Conservation (phyloP, 768 basidiomycete genomes). For the Amanita polypyramis region DNA sequence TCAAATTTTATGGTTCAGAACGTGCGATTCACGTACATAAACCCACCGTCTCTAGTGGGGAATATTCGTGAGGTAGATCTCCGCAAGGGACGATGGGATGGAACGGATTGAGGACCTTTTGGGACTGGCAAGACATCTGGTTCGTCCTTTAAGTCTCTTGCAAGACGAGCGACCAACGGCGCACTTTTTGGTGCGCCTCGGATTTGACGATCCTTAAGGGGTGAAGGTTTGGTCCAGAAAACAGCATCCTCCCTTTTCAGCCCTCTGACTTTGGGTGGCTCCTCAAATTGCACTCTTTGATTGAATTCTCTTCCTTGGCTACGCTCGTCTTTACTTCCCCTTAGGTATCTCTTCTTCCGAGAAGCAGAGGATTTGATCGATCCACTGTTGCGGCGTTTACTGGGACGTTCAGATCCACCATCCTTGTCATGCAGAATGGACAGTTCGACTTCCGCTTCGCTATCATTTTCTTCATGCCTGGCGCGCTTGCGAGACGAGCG, state of each 20-base stretch:
- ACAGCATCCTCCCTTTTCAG: not conserved
- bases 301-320: not conserved
- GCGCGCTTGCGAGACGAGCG: slow-evolving; percentile 8
- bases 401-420: not conserved
- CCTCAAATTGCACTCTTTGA: not conserved
- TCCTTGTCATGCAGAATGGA: slow-evolving; percentile 3
- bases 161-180: not conserved
- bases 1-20: not conserved
- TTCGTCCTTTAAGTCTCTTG: not conserved
- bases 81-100: not conserved
- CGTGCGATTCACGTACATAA: not conserved
- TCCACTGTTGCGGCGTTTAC: not conserved
- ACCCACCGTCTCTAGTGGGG: not conserved
- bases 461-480: slow-evolving; percentile 6
- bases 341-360: not conserved
- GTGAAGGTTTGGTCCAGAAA: not conserved
- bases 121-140: not conserved
- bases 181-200: not conserved
- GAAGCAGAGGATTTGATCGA: not conserved
- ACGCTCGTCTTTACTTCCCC: not conserved
- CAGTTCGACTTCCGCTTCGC: slow-evolving; percentile 11
- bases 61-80: not conserved
- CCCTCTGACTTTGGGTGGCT: not conserved
- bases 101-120: not conserved
- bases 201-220: not conserved